Evolutionary conservation across 768 basidiomycete species (phyloP).

Genomic region (Atractiella rhizophila): DNA sequence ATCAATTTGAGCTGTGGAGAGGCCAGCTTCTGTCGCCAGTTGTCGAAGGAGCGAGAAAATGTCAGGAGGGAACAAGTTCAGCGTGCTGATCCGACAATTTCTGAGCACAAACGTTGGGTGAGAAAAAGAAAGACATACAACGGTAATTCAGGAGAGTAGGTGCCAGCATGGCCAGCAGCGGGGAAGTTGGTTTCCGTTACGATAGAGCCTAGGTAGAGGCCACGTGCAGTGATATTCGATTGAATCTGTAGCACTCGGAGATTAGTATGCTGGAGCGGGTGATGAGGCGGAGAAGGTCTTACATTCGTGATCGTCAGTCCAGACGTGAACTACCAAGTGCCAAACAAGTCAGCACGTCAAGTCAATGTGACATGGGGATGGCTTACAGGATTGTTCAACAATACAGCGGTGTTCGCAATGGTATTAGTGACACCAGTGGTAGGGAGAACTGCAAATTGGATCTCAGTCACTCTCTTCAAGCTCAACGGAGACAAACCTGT

Average conservation of each 20-base stretch:
- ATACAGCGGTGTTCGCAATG: constrained; percentile 38
- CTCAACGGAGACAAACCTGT: too few species aligned
- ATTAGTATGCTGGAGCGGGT: too few species aligned
- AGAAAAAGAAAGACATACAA: not conserved
- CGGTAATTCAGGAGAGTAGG: constrained; percentile 31
- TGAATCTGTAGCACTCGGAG: too few species aligned
- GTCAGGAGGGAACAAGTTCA: constrained; percentile 43
- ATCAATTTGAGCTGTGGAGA: constrained; percentile 37
- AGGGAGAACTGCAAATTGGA: constrained; percentile 25
- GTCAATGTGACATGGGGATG: too few species aligned
- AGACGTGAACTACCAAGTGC: too few species aligned
- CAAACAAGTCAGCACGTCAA: too few species aligned
- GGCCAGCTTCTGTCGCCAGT: constrained; percentile 38
- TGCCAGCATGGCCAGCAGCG: constrained; percentile 31
- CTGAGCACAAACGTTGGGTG: not conserved
- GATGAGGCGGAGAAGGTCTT: too few species aligned
- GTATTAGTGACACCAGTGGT: constrained; percentile 40
- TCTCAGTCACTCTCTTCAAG: too few species aligned
- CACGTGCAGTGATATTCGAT: constrained; percentile 37
- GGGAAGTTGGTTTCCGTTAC: constrained; percentile 30
- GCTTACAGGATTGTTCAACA: too few species aligned
- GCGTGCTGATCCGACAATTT: constrained; percentile 17
- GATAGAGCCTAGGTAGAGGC: constrained; percentile 39
- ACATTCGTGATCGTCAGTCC: too few species aligned
- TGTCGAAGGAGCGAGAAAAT: constrained; percentile 46